A percentile compares a stretch with the other conserved stretches of the same genome.
These are phyloP conservation scores for Clitopilus hobsonii DNA, from an alignment of 768 basidiomycete genomes.

Conservation along the genomic window DNA sequence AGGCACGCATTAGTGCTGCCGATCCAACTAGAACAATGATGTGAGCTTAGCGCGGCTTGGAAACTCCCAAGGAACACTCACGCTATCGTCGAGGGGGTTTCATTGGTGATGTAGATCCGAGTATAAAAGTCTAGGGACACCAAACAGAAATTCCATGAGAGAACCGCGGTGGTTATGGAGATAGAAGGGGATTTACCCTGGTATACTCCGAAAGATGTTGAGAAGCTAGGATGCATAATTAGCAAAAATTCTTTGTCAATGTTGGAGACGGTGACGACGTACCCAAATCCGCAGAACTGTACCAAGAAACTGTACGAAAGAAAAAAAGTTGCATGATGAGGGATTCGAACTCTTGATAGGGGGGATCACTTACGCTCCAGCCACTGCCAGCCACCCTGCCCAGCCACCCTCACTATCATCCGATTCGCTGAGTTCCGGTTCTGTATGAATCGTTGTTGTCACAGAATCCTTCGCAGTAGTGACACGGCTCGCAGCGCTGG, in stretches of 20 bases:
- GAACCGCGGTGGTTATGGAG: not conserved
- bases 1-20: constrained; percentile 25
- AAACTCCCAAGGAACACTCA: constrained; percentile 22
- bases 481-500: not conserved
- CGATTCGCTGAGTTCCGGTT: not conserved
- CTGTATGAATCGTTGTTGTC: not conserved
- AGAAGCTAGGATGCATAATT: not conserved
- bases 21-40: constrained; percentile 4
- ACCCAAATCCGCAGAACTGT: constrained; percentile 3
- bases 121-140: constrained; percentile 30
- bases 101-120: constrained; percentile 27
- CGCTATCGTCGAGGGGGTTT: constrained; percentile 35
- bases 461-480: not conserved
- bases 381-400: not conserved
- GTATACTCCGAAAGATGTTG: constrained; percentile 3
- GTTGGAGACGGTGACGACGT: not conserved
- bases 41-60: constrained; percentile 16
- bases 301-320: not conserved
- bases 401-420: not conserved
- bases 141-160: constrained; percentile 1
- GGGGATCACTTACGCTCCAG: not conserved
- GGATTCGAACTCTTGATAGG: not conserved
- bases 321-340: not conserved
- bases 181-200: not conserved
- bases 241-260: not conserved